phyloP scores from a whole-genome alignment of 2,329 filamentous ascomycete genomes.

The Sphaerostilbella broomeana region DNA sequence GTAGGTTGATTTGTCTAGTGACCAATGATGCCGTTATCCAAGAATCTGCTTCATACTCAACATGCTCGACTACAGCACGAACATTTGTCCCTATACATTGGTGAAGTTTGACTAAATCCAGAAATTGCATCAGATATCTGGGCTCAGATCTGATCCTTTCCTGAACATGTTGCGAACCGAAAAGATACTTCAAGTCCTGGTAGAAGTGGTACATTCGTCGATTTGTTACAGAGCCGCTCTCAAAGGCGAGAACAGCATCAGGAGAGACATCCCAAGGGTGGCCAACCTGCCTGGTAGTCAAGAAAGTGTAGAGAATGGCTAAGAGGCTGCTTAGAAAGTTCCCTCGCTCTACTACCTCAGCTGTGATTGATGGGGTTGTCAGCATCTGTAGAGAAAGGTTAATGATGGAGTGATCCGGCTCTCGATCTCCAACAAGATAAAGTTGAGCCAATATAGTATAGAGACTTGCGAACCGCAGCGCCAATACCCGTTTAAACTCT shows the following conservation, averaged over 20 bases:
- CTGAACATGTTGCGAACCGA: slow-evolving; percentile 83
- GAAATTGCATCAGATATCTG: slow-evolving; percentile 85
- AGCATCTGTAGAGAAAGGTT: slow-evolving; percentile 95
- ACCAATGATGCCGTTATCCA: slow-evolving; percentile 97
- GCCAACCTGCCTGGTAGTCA: slow-evolving; percentile 91
- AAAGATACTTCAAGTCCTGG: slow-evolving; percentile 83
- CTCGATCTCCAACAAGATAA: slow-evolving; percentile 90
- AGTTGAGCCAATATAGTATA: slow-evolving; percentile 92
- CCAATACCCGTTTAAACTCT: slow-evolving; percentile 89
- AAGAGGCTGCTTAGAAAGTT: slow-evolving; percentile 95
- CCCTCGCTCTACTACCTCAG: slow-evolving; percentile 87
- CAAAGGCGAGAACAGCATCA: slow-evolving; percentile 81
- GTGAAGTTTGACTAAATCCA: slow-evolving; percentile 91
- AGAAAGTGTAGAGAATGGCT: slow-evolving; percentile 94
- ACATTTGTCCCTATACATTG: slow-evolving; percentile 96
- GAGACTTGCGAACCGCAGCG: slow-evolving; percentile 85
- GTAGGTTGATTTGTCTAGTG: slow-evolving; percentile 87
- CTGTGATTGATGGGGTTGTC: slow-evolving; percentile 92
- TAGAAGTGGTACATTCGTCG: slow-evolving; percentile 97
- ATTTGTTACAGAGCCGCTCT: slow-evolving; percentile 91
- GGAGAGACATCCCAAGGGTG: slow-evolving; percentile 86
- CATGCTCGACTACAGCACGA: slow-evolving; percentile 84
- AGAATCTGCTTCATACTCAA: slow-evolving; percentile 95
- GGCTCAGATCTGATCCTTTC: slow-evolving; percentile 74
- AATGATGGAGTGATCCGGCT: slow-evolving; percentile 97